Base-by-base conservation (phyloP, 192 early-diverging fungal genomes). In the Jimgerdemannia lactiflua region DNA sequence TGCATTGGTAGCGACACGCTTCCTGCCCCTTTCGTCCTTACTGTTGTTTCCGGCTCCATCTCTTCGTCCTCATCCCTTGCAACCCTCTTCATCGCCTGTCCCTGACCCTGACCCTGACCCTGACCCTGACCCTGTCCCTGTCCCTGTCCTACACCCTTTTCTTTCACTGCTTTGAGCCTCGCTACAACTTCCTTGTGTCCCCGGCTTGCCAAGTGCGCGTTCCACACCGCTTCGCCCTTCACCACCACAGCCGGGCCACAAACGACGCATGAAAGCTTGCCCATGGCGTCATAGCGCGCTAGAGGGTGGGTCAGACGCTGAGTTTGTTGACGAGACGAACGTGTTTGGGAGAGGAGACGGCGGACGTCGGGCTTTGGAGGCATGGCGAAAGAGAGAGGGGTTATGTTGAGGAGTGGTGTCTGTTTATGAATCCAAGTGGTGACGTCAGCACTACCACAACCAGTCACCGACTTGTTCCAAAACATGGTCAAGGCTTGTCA, bases 251-350 rank as follows among this genome's bases (percentile, higher is more conserved):
- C 49, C 0, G 76, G 71, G 40, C 82, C 77, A 77, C 86, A 88
- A 39, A 85, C 79, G 69, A 79, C 78, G 72, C 86, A 88, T 17
- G 80, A 77, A 39, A 88, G 71, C 9, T 81, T 78, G 41, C 80
- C 78, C 39, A 77, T 74, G 14, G 77, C 77, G 77, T 88, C 86
- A 67, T 88, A 88, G 73, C 85, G 85, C 4, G 86, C 86, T 29
- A 86, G 74, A 2, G 84, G 84, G 67, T 88, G 86, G 54, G 79
- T 77, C 10, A 88, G 66, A 18, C 77, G 79, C 49, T 84, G 82
- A 39, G 70, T 18, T 65, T 70, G 66, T 17, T 71, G 59, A 19
- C 80, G 43, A 44, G 79, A 70, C 66, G 74, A 44, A 41, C 72
- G 68, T 40, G 78, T 67, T 70, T 79, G 69, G 39, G 78, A 79